Evolutionary conservation across 2,329 filamentous ascomycete species (phyloP), one percentile per base, ranked within the genome.

Genomic region (Emericellopsis atlantica): DNA sequence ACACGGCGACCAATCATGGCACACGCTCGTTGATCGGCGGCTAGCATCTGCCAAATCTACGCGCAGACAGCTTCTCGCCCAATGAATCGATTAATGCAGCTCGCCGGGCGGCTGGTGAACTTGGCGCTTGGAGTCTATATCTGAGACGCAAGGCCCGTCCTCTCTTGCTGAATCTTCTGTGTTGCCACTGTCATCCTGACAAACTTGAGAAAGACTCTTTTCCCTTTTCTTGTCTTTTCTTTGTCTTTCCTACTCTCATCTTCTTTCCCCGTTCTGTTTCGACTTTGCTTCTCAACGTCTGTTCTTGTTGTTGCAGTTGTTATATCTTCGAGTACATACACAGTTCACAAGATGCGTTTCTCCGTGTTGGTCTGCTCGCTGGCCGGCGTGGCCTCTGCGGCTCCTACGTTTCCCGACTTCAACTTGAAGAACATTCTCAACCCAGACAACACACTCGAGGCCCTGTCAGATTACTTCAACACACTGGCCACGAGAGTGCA

Each of bases 391-490:
- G 69, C 69, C 26, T 66, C 65, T 8, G 58, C 64, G 37, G 70
- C 66, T 48, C 72, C 71, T 9, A 52, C 60, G 10, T 52, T 69
- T 46, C 54, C 59, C 18, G 42, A 47, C 35, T 42, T 57, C 37
- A 64, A 65, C 47, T 45, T 60, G 48, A 53, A 60, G 41, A 53
- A 64, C 26, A 42, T 55, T 18, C 54, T 55, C 42, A 54, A 61
- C 36, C 58, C 66, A 18, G 48, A 50, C 33, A 60, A 59, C 35
- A 61, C 61, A 16, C 49, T 71, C 43, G 59, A 66, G 12, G 58
- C 66, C n/a, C 53, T 80, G 40, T 72, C 75, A 23, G 64, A 67
- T 33, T 81, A 79, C 61, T 81, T 81, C 62, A 73, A 74, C 54
- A 57, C 74, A 49, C 55, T 81, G 45, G 74, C 74, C 23, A 46